These are phyloP conservation scores for Rhodotorula taiwanensis DNA, from an alignment of 768 basidiomycete species.

Conservation along the genomic window DNA sequence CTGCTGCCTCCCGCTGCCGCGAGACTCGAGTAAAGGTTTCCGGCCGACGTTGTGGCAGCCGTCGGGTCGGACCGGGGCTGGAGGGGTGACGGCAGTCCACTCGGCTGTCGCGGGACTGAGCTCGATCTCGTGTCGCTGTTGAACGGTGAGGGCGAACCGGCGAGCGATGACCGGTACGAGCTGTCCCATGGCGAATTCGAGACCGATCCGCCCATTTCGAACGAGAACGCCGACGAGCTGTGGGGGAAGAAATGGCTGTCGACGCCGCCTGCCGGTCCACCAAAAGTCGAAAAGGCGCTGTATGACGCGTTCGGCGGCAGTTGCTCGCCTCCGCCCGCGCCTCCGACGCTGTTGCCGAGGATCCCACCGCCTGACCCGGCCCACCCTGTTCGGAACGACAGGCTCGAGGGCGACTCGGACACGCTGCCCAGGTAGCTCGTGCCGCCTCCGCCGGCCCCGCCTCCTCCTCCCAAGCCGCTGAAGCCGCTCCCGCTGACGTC, in stretches of 20 bases:
- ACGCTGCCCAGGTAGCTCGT: neutral
- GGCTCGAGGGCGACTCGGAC: neutral
- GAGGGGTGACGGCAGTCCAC: neutral
- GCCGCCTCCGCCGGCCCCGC: neutral
- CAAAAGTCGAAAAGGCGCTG: neutral
- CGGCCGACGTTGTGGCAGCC: neutral
- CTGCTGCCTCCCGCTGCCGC: too few species aligned
- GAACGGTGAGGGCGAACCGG: slow-evolving; percentile 18
- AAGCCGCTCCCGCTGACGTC: neutral
- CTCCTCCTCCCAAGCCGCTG: neutral
- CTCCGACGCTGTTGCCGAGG: neutral
- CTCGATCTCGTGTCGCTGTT: neutral
- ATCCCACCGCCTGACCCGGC: too few species aligned
- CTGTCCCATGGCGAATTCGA: slow-evolving; percentile 13
- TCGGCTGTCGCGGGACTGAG: neutral
- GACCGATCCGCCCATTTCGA: slow-evolving; percentile 12
- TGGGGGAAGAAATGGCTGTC: slow-evolving; percentile 31
- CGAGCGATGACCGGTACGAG: slow-evolving; percentile 8
- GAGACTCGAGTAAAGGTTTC: too few species aligned
- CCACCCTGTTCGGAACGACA: neutral
- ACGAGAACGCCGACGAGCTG: slow-evolving; percentile 26
- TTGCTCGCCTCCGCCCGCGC: slow-evolving; percentile 9
- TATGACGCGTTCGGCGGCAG: slow-evolving; percentile 25
- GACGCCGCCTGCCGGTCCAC: neutral
- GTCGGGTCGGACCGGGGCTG: neutral